A percentile compares a stretch with the other conserved stretches of the same genome.
Conservation (phyloP, 176 grass and related monocot species). For the Panicum miliaceum region DNA sequence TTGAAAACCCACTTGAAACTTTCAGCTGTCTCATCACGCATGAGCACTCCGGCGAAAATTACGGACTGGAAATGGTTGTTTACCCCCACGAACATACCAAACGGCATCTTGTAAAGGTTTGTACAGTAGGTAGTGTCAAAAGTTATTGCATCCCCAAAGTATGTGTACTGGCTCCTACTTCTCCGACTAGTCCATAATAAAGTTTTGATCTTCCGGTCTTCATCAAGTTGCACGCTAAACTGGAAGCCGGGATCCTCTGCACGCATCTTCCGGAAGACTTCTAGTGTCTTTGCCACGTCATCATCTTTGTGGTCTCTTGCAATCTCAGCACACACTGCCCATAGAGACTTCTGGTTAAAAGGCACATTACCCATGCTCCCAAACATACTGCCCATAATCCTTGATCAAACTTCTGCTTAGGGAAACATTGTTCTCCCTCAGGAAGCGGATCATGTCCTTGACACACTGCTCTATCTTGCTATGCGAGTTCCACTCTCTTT, state of each 20-base stretch:
- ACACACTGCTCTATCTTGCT: not conserved
- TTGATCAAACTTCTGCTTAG: too few species aligned
- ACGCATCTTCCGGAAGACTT: not conserved
- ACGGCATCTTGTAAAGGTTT: too few species aligned
- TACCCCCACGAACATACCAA: too few species aligned
- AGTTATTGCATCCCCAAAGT: too few species aligned
- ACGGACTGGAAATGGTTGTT: too few species aligned
- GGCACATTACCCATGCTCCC: too few species aligned
- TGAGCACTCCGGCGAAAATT: too few species aligned
- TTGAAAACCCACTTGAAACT: too few species aligned
- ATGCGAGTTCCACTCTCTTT: not conserved
- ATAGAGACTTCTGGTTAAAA: not conserved
- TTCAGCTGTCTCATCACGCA: too few species aligned
- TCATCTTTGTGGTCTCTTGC: not conserved
- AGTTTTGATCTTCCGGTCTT: not conserved
- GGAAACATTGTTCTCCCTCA: not conserved
- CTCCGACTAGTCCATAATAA: not conserved
- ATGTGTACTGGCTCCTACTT: too few species aligned
- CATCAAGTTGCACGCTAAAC: not conserved
- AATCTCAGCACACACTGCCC: not conserved
- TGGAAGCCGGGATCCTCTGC: not conserved
- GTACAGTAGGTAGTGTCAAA: too few species aligned
- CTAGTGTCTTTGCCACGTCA: not conserved
- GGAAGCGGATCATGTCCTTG: not conserved
- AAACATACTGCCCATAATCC: too few species aligned